Evolutionary conservation across 305 asterid genomes (phyloP).

Genomic region (Fraxinus baroniana): DNA sequence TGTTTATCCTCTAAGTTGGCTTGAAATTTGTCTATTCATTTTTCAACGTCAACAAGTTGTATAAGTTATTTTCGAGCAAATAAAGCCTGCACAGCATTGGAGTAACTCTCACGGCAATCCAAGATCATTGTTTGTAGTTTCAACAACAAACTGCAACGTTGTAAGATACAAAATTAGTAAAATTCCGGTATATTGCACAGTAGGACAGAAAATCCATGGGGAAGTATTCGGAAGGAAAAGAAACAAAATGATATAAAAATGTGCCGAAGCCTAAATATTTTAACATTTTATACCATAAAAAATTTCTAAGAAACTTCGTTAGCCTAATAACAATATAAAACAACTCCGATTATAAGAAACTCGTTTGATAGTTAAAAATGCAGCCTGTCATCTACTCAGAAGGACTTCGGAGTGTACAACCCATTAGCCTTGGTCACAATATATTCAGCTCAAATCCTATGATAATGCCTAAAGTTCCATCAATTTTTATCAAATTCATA

Average conservation of each 20-base stretch:
- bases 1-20: too few relatives aligned
- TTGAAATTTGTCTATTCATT: too few relatives aligned
- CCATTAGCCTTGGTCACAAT: background rate
- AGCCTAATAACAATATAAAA: background rate
- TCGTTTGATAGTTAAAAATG: background rate
- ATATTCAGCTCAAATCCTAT: background rate
- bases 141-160: background rate
- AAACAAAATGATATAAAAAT: background rate
- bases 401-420: conserved; percentile 1
- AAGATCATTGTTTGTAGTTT: background rate
- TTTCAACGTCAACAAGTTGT: background rate
- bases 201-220: background rate
- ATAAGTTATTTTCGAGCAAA: too few relatives aligned
- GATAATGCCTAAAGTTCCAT: background rate
- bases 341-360: background rate
- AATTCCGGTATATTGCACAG: background rate
- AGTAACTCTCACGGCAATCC: background rate
- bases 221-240: background rate
- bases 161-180: background rate
- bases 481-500: background rate
- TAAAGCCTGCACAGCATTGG: background rate
- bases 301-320: background rate
- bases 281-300: background rate
- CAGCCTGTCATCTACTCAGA: conserved; percentile 12
- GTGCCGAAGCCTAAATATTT: background rate